phyloP scores from a whole-genome alignment of 1,139 yeast species.

The Diutina mesorugosa region DNA sequence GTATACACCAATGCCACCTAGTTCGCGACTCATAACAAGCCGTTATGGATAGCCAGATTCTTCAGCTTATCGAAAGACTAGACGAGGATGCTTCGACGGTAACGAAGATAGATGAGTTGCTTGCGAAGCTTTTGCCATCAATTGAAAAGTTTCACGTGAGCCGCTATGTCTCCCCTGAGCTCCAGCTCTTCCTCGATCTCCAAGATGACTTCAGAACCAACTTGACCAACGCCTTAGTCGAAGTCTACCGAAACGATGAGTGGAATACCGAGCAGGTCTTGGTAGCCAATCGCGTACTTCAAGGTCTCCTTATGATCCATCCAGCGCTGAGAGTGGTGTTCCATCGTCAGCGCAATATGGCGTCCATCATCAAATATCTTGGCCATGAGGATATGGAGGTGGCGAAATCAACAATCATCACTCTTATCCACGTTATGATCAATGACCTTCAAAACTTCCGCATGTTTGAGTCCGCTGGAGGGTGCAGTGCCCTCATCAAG shows the following conservation, averaged over 20 bases:
- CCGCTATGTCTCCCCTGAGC: constrained; percentile 13
- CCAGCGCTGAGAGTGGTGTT: constrained; percentile 41
- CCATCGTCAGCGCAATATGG: constrained; percentile 19
- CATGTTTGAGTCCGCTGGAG: constrained; percentile 45
- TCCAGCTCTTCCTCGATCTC: constrained; percentile 28
- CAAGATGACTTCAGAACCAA: constrained; percentile 44
- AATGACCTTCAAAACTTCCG: constrained; percentile 46
- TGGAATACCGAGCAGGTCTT: constrained; percentile 4
- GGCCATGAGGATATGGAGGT: constrained; percentile 10
- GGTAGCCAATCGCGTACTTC: constrained; percentile 33
- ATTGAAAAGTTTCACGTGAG: constrained; percentile 6
- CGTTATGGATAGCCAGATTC: not conserved
- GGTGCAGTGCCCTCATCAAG: constrained; percentile 40
- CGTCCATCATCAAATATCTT: constrained; percentile 15
- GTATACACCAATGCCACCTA: not conserved
- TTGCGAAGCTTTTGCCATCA: constrained; percentile 14
- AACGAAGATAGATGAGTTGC: constrained; percentile 8
- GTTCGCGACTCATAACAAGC: not conserved
- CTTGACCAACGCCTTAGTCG: constrained; percentile 24
- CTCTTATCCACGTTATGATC: constrained; percentile 48
- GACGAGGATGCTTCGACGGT: not conserved
- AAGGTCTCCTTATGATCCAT: constrained; percentile 54
- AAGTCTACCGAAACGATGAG: constrained; percentile 10
- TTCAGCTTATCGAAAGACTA: not conserved
- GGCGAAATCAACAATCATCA: constrained; percentile 37